Base-by-base conservation (phyloP, 768 basidiomycete species). In the Rubroboletus pulcherrimus region DNA sequence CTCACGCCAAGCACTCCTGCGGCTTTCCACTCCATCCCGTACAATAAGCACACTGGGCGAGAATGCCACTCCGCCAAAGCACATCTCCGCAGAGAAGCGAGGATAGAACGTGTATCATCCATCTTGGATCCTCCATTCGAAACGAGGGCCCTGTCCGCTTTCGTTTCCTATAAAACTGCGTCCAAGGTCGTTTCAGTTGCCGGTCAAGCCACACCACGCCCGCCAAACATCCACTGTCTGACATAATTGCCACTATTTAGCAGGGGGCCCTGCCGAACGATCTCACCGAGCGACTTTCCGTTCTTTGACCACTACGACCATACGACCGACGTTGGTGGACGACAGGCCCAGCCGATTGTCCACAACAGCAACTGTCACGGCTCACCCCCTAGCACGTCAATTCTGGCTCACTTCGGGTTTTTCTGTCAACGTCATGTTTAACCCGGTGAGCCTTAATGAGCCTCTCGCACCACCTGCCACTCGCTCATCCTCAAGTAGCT, bases 371-470 rank as follows among this genome's bases (percentile, higher is more conserved):
- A 47, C 61, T 24, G 29, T 17, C 41, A 57, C 60, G 54, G 29
- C 43, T 10, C 47, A 37, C 17, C 8, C 44, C 17, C n/a, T 39
- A 41, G 12, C 21, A 45, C 51, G 0, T 29, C 19, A 6, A 14
- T 35, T 34, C 39, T 26, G 26, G n/a, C 26, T 49, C 34, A 39
- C 52, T 21, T 21, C 53, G n/a, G 51, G 26, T 12, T 17, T 19
- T 10, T 14, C 7, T 8, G 39, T 62, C 58, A 61, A 69, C 69
- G 63, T 63, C 71, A 81, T 82, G 80, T 82, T 82, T 60, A 67
- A 80, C 59, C 81, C 80, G 41, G 82, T 83, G 54, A 60, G 78
- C 68, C 47, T 48, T 49, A 24, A 37, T 26, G 38, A 49, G 9
- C 41, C 26, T 54, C 55, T 43, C 14, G 17, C 21, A 29, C 12